Conservation (phyloP, 2,329 filamentous ascomycete species). For the Alternaria metachromatica region DNA sequence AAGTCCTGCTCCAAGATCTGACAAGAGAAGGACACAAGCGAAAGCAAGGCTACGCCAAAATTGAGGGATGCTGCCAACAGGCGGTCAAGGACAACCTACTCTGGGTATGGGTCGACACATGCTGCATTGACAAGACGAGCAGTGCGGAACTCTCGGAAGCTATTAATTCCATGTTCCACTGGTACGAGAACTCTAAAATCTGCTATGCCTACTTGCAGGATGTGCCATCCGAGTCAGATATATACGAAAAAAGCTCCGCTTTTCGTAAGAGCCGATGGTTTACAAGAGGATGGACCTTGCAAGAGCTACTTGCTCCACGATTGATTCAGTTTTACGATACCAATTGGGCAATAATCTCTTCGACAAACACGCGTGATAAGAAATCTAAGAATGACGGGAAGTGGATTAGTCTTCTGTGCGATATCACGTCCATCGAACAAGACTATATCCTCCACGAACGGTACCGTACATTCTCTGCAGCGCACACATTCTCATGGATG, state of each 20-base stretch:
- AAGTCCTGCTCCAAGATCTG: not conserved
- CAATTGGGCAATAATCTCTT: not conserved
- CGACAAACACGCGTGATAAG: too few species aligned
- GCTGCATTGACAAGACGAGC: not conserved
- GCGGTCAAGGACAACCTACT: not conserved
- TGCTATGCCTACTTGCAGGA: not conserved
- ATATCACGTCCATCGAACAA: not conserved
- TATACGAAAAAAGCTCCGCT: accelerated
- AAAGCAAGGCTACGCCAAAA: not conserved
- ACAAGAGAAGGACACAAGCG: not conserved
- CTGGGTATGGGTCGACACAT: not conserved
- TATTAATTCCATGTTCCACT: not conserved
- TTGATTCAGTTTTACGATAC: not conserved
- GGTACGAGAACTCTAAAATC: not conserved
- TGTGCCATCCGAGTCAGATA: not conserved
- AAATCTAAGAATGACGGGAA: too few species aligned
- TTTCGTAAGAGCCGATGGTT: not conserved
- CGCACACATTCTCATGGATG: not conserved
- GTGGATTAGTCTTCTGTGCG: not conserved
- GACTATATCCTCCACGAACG: not conserved
- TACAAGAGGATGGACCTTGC: not conserved
- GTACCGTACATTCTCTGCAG: too few species aligned
- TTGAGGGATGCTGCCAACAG: not conserved
- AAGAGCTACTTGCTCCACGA: not conserved
- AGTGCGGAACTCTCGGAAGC: not conserved